Conservation (phyloP, 164 flowering plant species). For the Stephania yunnanensis region DNA sequence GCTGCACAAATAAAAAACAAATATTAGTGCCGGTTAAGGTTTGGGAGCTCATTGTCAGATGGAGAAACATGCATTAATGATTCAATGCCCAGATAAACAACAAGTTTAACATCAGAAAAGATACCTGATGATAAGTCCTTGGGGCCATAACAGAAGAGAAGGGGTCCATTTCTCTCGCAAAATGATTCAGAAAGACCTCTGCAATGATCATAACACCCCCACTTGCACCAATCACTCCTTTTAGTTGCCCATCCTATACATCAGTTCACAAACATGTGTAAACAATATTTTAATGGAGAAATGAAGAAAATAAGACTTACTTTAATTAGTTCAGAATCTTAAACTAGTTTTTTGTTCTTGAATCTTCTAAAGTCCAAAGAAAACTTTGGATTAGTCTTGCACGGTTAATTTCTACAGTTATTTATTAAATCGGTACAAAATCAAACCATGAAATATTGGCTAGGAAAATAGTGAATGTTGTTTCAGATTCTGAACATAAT, state of each 20-base stretch:
- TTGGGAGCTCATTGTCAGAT: background rate
- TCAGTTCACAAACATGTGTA: background rate
- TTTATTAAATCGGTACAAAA: too few relatives aligned
- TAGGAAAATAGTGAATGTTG: too few relatives aligned
- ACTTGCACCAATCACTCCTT: constrained; percentile 58
- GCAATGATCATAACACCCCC: constrained; percentile 56
- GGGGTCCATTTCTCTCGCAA: constrained; percentile 52
- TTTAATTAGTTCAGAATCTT: too few relatives aligned
- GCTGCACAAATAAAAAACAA: constrained; percentile 30
- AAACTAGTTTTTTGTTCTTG: too few relatives aligned
- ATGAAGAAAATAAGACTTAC: background rate
- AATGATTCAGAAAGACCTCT: constrained; percentile 55
- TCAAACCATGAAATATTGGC: too few relatives aligned
- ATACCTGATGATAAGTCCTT: constrained; percentile 59
- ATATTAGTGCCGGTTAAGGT: background rate
- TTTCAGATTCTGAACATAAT: too few relatives aligned
- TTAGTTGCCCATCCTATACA: constrained; percentile 39
- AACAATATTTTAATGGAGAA: background rate
- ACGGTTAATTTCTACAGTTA: too few relatives aligned
- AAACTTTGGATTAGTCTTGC: too few relatives aligned
- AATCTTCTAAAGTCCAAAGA: too few relatives aligned
- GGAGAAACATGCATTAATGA: background rate
- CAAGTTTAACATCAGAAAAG: background rate
- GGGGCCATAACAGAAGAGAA: constrained; percentile 53
- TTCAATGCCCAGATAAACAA: background rate